phyloP scores from a whole-genome alignment of 345 rosid species.

The Hibiscus mutabilis region DNA sequence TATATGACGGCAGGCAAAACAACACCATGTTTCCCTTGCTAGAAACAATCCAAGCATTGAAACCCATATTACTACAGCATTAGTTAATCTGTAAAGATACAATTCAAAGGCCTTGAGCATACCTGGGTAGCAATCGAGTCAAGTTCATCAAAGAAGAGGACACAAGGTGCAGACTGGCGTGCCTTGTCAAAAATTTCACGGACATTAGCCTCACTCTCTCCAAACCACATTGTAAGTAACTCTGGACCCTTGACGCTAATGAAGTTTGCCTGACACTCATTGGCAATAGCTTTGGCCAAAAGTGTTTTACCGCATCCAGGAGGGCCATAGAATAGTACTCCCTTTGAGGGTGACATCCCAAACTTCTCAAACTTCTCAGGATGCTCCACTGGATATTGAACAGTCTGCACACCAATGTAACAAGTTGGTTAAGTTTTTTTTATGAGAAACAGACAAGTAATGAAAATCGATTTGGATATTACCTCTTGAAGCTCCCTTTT shows the following conservation, averaged over 20 bases:
- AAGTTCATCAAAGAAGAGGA: conserved; percentile 88
- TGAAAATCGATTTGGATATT: conserved; percentile 4
- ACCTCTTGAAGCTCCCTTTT: conserved; percentile 97
- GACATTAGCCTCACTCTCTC: conserved; percentile 94
- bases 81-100: no score
- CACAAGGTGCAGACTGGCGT: conserved; percentile 91
- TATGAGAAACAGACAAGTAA: no score
- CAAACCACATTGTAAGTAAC: conserved; percentile 97
- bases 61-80: no score
- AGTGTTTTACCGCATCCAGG: conserved; percentile 99
- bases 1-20: no score
- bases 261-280: conserved; percentile 96
- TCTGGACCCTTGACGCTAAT: conserved; percentile 94
- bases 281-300: conserved; percentile 92
- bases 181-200: conserved; percentile 97
- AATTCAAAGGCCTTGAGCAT: no score
- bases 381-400: conserved; percentile 98
- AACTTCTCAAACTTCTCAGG: conserved; percentile 96
- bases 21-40: no score
- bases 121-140: conserved; percentile 98
- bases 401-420: conserved; percentile 52
- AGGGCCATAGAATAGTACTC: conserved; percentile 94
- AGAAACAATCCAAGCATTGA: no score
- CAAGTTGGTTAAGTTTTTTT: no score
- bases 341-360: conserved; percentile 97